Percentiles rank a stretch among this genome's conserved stretches.
phyloP scores from a whole-genome alignment of 495 filamentous ascomycete species.

The Chaetomium fimeti region DNA sequence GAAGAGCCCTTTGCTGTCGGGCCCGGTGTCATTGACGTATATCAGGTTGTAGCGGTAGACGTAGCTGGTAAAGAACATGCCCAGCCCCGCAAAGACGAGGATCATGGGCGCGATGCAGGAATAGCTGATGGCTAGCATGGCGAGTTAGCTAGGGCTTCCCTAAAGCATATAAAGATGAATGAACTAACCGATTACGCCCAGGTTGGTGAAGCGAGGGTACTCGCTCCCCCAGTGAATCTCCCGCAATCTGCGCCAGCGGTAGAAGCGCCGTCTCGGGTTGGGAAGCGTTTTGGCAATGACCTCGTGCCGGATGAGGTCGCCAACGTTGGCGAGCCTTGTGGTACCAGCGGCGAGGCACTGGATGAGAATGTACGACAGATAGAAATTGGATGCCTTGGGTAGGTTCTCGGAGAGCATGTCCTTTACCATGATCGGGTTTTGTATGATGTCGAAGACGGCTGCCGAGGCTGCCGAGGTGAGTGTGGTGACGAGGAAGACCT shows the following conservation, averaged over 20 bases:
- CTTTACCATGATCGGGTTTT: conserved; percentile 58
- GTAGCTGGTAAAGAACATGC: conserved; percentile 74
- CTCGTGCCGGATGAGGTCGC: conserved; percentile 54
- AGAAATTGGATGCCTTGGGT: conserved; percentile 84
- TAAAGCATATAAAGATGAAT: background rate
- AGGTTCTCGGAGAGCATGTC: conserved; percentile 68
- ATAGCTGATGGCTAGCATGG: conserved; percentile 65
- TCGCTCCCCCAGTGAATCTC: conserved; percentile 68
- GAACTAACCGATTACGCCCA: conserved; percentile 64
- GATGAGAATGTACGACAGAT: conserved; percentile 83
- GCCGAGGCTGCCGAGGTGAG: conserved; percentile 68
- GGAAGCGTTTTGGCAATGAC: conserved; percentile 64
- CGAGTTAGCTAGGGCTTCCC: conserved; percentile 15
- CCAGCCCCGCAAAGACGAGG: conserved; percentile 74
- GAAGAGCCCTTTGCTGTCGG: conserved; percentile 80
- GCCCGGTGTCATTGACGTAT: conserved; percentile 70
- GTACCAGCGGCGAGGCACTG: conserved; percentile 76
- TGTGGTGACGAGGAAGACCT: conserved; percentile 87
- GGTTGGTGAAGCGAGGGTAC: conserved; percentile 68
- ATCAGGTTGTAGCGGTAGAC: conserved; percentile 86
- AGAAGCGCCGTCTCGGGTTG: conserved; percentile 75
- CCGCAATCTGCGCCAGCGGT: conserved; percentile 62
- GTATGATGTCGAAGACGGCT: conserved; percentile 57
- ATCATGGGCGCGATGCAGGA: conserved; percentile 89
- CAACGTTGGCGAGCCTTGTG: conserved; percentile 58